Percentiles rank a stretch among this genome's conserved stretches.
Conservation (phyloP, 352 stramenopile genomes). For the Globisporangium radiosum region DNA sequence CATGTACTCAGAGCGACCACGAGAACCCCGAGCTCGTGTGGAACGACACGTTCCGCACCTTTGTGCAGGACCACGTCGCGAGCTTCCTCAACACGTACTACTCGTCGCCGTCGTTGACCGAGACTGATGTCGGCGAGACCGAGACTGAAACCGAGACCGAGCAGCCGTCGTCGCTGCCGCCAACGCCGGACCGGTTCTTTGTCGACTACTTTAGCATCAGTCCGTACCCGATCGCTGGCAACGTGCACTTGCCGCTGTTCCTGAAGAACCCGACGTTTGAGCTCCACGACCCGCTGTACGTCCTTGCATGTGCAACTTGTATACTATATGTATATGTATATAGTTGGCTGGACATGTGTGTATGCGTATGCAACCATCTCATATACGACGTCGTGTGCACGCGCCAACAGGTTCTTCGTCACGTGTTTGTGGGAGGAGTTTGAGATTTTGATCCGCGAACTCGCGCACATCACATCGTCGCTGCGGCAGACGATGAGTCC, state of each 20-base stretch:
- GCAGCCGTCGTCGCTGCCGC: slow-evolving; percentile 12
- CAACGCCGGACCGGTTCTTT: slow-evolving; percentile 31
- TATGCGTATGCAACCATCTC: no score
- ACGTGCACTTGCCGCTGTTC: slow-evolving; percentile 91
- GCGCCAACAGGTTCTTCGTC: slow-evolving; percentile 52
- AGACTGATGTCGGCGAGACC: slow-evolving; percentile 10
- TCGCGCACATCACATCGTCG: slow-evolving; percentile 58
- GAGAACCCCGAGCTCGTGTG: slow-evolving; percentile 93
- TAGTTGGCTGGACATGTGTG: no score
- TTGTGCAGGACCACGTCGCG: slow-evolving; percentile 68
- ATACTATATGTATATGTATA: no score
- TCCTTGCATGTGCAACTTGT: slow-evolving; percentile 1
- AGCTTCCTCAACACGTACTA: slow-evolving; percentile 80
- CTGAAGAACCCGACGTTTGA: slow-evolving; percentile 91
- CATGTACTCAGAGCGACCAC: slow-evolving; percentile 62
- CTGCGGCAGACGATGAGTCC: slow-evolving; percentile 55
- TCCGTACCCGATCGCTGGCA: slow-evolving; percentile 63
- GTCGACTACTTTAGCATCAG: slow-evolving; percentile 77
- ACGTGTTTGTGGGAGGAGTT: slow-evolving; percentile 77
- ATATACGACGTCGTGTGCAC: no score
- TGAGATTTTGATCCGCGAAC: slow-evolving; percentile 58
- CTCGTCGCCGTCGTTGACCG: slow-evolving; percentile 35
- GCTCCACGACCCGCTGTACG: slow-evolving; percentile 87
- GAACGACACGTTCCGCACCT: slow-evolving; percentile 82
- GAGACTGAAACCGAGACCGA: slow-evolving; percentile 14